These are phyloP conservation scores for Nicotiana tabacum DNA, from an alignment of 257 asterid genomes.

Conservation along the genomic window DNA sequence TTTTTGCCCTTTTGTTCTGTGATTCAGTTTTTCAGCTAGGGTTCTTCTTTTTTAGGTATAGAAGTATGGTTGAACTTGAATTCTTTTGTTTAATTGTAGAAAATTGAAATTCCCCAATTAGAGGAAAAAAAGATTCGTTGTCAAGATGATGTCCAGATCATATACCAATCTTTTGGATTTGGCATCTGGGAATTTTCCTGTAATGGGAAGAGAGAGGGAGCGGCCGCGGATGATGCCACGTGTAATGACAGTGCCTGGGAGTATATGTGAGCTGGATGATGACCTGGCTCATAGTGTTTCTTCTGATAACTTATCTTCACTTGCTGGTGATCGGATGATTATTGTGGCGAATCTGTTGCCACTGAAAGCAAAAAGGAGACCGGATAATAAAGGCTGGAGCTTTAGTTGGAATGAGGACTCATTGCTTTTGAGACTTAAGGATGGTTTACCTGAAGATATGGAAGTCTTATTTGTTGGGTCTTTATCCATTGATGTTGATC, in stretches of 20 bases:
- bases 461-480: constrained; percentile 77
- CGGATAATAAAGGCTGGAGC: constrained; percentile 81
- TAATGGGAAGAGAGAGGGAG: constrained; percentile 66
- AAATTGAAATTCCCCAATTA: constrained; percentile 17
- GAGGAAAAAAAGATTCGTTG: constrained; percentile 27
- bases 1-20: not conserved
- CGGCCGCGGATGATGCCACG: constrained; percentile 59
- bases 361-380: constrained; percentile 64
- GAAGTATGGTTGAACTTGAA: constrained; percentile 4
- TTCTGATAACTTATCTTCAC: constrained; percentile 70
- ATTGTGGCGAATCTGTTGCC: constrained; percentile 76
- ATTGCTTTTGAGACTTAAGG: constrained; percentile 62
- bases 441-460: constrained; percentile 82
- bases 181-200: constrained; percentile 83
- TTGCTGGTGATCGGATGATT: constrained; percentile 74
- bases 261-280: constrained; percentile 69
- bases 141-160: constrained; percentile 80
- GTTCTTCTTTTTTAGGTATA: constrained; percentile 9
- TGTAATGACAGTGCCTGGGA: constrained; percentile 88
- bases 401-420: constrained; percentile 87
- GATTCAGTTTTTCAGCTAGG: constrained; percentile 11
- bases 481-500: constrained; percentile 64
- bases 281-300: constrained; percentile 67
- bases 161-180: constrained; percentile 79
- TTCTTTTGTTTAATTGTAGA: constrained; percentile 32